Evolutionary conservation across 2,329 filamentous ascomycete species (phyloP).

Genomic region (Cladosporium velox): DNA sequence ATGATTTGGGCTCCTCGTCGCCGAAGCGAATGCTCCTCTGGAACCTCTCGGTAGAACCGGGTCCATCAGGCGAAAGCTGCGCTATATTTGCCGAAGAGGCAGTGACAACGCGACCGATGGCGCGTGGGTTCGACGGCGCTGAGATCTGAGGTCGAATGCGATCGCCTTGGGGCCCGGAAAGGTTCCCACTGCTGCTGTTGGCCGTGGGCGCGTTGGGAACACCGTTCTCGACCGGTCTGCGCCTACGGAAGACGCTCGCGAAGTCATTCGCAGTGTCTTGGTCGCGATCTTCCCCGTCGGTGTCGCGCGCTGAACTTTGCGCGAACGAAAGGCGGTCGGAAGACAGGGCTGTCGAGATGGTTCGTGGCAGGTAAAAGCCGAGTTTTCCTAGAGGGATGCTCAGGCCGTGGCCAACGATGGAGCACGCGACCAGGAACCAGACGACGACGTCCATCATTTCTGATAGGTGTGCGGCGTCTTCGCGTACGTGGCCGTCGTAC

Average conservation of each 20-base stretch:
- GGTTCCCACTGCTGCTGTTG: not conserved
- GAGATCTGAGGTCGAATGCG: not conserved
- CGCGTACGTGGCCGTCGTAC: conserved; percentile 61
- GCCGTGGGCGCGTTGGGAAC: not conserved
- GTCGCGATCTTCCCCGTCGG: conserved; percentile 20
- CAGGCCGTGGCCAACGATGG: conserved; percentile 80
- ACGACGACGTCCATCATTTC: conserved; percentile 73
- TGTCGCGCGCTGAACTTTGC: conserved; percentile 25
- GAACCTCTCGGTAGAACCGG: conserved; percentile 18
- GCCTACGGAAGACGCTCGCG: conserved; percentile 15
- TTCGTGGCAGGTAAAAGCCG: conserved; percentile 62
- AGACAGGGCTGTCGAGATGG: conserved; percentile 58
- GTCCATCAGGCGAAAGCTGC: not conserved
- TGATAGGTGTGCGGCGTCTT: conserved; percentile 65
- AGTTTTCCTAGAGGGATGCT: conserved; percentile 76
- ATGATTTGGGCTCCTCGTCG: conserved; percentile 28
- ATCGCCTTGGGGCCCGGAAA: not conserved
- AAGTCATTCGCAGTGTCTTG: not conserved
- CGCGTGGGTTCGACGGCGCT: not conserved
- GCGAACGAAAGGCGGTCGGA: conserved; percentile 38
- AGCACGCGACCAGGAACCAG: conserved; percentile 84
- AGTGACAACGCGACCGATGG: conserved; percentile 6
- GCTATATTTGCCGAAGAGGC: too few species aligned
- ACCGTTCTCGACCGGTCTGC: conserved; percentile 14
- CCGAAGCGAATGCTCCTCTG: conserved; percentile 37